A percentile compares a stretch with the other conserved stretches of the same genome.
phyloP scores from a whole-genome alignment of 768 basidiomycete genomes.

The Rossbeevera mucosa region DNA sequence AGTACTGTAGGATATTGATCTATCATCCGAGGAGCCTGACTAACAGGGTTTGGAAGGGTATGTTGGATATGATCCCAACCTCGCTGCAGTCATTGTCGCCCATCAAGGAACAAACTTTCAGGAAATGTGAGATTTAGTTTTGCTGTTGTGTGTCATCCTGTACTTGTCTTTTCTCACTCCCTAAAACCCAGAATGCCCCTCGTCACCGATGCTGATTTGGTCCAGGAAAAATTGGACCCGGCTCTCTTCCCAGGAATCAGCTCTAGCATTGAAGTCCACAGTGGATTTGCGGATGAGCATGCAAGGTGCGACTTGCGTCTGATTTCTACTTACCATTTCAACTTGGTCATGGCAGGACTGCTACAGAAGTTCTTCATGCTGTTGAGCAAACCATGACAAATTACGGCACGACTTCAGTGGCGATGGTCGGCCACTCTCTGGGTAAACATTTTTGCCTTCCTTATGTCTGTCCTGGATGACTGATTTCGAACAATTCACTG shows the following conservation, averaged over 20 bases:
- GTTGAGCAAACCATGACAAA: conserved; percentile 38
- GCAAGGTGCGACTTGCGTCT: conserved; percentile 32
- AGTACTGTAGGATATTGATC: conserved; percentile 36
- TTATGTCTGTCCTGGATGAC: not conserved
- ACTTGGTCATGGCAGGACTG: conserved; percentile 31
- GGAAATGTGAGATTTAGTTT: conserved; percentile 21
- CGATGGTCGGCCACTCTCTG: conserved; percentile 43
- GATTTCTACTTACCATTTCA: not conserved
- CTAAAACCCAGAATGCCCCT: conserved; percentile 27
- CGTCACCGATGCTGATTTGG: conserved; percentile 41
- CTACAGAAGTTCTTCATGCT: conserved; percentile 40
- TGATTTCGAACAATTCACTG: no score
- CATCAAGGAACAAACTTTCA: conserved; percentile 34
- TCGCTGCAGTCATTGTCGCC: conserved; percentile 34
- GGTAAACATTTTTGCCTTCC: conserved; percentile 16
- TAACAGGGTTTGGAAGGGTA: conserved; percentile 36
- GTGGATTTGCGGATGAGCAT: conserved; percentile 45
- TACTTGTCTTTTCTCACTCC: not conserved
- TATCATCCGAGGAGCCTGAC: not conserved
- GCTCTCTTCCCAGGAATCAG: conserved; percentile 48
- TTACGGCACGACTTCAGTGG: conserved; percentile 35
- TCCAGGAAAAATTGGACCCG: conserved; percentile 31
- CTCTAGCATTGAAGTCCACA: conserved; percentile 39
- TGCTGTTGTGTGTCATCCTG: not conserved
- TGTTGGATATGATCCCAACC: conserved; percentile 46